These are phyloP conservation scores for Malassezia pachydermatis DNA, from an alignment of 1,284 basidiomycete species.

Conservation along the genomic window DNA sequence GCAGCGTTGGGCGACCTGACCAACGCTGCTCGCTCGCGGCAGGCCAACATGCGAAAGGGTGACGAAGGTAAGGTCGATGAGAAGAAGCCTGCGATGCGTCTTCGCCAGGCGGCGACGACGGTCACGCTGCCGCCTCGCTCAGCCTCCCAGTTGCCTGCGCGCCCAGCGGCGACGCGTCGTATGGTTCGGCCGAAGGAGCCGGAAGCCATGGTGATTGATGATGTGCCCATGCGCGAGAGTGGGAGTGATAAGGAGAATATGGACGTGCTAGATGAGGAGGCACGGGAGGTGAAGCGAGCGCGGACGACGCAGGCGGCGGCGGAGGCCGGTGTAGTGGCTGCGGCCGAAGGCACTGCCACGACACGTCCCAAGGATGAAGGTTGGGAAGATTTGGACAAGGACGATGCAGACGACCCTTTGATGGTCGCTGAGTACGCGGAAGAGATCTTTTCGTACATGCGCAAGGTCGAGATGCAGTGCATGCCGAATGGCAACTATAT, in stretches of 20 bases:
- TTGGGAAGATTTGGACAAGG: conserved; percentile 79
- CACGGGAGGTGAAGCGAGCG: conserved; percentile 27
- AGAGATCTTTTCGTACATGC: conserved; percentile 89
- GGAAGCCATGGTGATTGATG: conserved; percentile 17
- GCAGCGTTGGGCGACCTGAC: conserved; percentile 44
- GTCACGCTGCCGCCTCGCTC: background rate
- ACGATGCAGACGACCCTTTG: conserved; percentile 83
- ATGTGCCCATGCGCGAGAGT: conserved; percentile 23
- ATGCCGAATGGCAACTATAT: conserved; percentile 46
- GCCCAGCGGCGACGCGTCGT: conserved; percentile 3
- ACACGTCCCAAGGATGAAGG: conserved; percentile 52
- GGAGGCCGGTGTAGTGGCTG: conserved; percentile 10
- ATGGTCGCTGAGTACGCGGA: conserved; percentile 95
- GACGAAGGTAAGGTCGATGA: conserved; percentile 13
- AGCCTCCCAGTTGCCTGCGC: background rate
- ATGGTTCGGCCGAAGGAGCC: conserved; percentile 44
- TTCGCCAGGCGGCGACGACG: background rate
- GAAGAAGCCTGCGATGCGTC: conserved; percentile 6
- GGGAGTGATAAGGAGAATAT: conserved; percentile 16
- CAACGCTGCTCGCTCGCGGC: conserved; percentile 33
- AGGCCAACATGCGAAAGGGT: background rate
- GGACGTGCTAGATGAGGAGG: conserved; percentile 6
- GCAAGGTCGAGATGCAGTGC: conserved; percentile 55
- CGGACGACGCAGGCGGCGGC: conserved; percentile 13
- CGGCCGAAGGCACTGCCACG: conserved; percentile 8